These are phyloP conservation scores for Crithidia fasciculata DNA, from an alignment of 208 protist genomes.

Conservation along the genomic window DNA sequence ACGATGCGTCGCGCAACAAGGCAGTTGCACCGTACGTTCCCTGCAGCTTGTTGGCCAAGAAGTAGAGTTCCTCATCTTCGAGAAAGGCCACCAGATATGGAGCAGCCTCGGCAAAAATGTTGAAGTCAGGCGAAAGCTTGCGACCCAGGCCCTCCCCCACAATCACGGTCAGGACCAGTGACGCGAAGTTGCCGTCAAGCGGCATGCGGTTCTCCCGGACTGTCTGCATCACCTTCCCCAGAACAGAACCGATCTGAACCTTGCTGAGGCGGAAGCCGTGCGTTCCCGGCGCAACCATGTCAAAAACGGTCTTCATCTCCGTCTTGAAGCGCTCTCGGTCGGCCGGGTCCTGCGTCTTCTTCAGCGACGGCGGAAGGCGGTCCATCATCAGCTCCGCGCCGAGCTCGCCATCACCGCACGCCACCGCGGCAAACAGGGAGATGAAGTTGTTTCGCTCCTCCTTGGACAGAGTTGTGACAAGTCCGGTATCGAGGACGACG, in stretches of 20 bases:
- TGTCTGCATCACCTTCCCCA: conserved; percentile 76
- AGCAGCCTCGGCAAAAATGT: conserved; percentile 88
- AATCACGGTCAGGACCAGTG: conserved; percentile 90
- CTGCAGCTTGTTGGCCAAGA: conserved; percentile 71
- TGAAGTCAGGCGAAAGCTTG: conserved; percentile 87
- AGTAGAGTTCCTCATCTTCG: conserved; percentile 72
- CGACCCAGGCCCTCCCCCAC: conserved; percentile 92
- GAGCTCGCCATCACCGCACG: conserved; percentile 82
- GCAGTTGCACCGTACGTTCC: conserved; percentile 65
- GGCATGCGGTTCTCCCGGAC: conserved; percentile 83
- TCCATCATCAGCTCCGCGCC: conserved; percentile 93
- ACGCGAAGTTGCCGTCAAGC: conserved; percentile 93
- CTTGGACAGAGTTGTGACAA: conserved; percentile 86
- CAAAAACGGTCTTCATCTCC: conserved; percentile 83
- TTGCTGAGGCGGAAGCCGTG: conserved; percentile 81
- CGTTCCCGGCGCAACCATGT: conserved; percentile 72
- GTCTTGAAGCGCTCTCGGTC: conserved; percentile 65
- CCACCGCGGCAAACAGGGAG: conserved; percentile 91
- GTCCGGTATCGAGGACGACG: conserved; percentile 90
- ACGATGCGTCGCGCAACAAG: conserved; percentile 63
- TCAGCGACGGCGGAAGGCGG: conserved; percentile 52
- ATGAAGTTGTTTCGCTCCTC: conserved; percentile 93
- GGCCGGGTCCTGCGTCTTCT: conserved; percentile 19
- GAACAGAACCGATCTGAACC: conserved; percentile 82
- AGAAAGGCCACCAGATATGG: conserved; percentile 84